Base-by-base conservation (phyloP, 805 yeast species). In the Myxozyma sirexii region DNA sequence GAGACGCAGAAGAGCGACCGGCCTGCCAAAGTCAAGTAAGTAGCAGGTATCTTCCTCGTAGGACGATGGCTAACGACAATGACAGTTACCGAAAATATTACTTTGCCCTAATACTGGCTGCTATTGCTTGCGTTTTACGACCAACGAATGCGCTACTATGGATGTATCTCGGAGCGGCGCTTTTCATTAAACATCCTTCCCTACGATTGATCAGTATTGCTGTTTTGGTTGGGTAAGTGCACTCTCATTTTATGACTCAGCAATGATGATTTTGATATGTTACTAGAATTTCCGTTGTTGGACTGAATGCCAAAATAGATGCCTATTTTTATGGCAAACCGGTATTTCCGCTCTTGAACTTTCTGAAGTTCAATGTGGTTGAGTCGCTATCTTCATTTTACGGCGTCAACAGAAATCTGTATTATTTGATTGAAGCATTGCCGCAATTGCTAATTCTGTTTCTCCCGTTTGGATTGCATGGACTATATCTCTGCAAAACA, bases 141-240 rank as follows among this genome's bases (percentile, higher is more conserved):
- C 98, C 99, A 0, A 90, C 96, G 0, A 91, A 89, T 71, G 87
- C 80, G 0, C 68, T 92, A 0, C 74, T 91, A 2, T 94, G 99
- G 99, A 33, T 80, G 0, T 75, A 79, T 27, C 72, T 88, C 23
- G 96, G 94, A 0, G 39, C 71, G 0, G 67, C 70, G 24, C 51
- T 76, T 12, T 52, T 77, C 0, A 0, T 55, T 21, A 50, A 60
- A 38, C 39, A 71, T 15, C 44, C 42, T 43, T 54, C 60, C 15
- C 15, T 45, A 4, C 31, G 57, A n/a, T 17, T 51, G 15, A 24
- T 60, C 15, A 13, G 26, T 38, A 51, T 50, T 17, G 65, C 66
- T 4, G 56, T 23, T 15, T 21, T 50, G 43, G 62, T 27, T 56
- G 69, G 47, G 55, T 74, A 49, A 21, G 46, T 13, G 33, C 59